Conservation (phyloP, 2,329 filamentous ascomycete species). For the Monilinia aucupariae region DNA sequence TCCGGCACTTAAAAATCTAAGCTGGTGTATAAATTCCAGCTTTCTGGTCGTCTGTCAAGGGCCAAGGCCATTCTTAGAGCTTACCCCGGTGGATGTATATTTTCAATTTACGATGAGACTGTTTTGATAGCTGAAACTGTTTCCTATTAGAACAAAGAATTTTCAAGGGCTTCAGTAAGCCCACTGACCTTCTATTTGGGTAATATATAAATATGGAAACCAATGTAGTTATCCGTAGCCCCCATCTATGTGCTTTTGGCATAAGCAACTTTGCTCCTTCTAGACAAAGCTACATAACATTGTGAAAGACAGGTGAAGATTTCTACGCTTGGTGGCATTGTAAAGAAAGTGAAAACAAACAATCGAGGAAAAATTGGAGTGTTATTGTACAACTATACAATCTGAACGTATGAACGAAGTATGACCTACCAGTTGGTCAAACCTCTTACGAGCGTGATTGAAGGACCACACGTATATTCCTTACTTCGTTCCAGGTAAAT, state of each 20-base stretch:
- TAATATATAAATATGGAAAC: slow-evolving; percentile 6
- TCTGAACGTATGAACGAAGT: slow-evolving; percentile 25
- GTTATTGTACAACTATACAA: slow-evolving; percentile 19
- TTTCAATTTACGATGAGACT: slow-evolving; percentile 24
- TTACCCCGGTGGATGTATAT: slow-evolving; percentile 22
- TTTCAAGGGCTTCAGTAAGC: slow-evolving; percentile 14
- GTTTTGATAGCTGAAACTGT: slow-evolving; percentile 27
- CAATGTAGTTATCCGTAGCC: slow-evolving; percentile 22
- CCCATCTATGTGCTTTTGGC: slow-evolving; percentile 21
- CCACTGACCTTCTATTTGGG: slow-evolving; percentile 6
- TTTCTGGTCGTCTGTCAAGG: slow-evolving; percentile 4
- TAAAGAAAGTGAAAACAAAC: slow-evolving; percentile 26
- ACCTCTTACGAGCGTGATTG: neutral
- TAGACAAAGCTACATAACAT: slow-evolving; percentile 20
- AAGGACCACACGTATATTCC: neutral
- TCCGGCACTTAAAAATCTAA: slow-evolving; percentile 5
- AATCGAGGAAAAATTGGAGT: slow-evolving; percentile 25
- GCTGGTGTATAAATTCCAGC: slow-evolving; percentile 6
- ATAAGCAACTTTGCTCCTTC: slow-evolving; percentile 24
- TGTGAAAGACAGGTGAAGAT: slow-evolving; percentile 27
- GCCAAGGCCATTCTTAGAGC: neutral
- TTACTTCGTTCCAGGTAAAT: slow-evolving; percentile 11
- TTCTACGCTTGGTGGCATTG: slow-evolving; percentile 20
- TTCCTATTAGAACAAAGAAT: slow-evolving; percentile 25
- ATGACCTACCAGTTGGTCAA: slow-evolving; percentile 10